Evolutionary conservation across 352 stramenopile species (phyloP).

Genomic region (Pythium biforme): DNA sequence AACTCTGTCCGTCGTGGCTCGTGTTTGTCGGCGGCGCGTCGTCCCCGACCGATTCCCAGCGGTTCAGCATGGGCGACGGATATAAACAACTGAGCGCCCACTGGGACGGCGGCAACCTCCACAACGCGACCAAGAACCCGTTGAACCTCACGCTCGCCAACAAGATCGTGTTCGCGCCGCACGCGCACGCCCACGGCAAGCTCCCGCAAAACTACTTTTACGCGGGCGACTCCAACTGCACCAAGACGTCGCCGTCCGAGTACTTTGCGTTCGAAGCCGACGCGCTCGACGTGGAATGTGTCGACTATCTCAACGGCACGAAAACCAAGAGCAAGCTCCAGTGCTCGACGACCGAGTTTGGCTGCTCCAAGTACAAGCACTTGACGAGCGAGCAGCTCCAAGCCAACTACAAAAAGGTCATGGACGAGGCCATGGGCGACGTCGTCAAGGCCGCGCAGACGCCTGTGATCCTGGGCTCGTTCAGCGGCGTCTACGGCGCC

Average conservation of each 20-base stretch:
- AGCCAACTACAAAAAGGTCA: constrained; percentile 40
- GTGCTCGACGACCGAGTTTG: constrained; percentile 39
- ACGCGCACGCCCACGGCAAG: constrained; percentile 55
- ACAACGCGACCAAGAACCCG: constrained; percentile 51
- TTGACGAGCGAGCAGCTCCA: constrained; percentile 26
- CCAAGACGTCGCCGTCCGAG: constrained; percentile 23
- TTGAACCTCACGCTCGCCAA: constrained; percentile 41
- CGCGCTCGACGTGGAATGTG: constrained; percentile 33
- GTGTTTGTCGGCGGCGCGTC: constrained; percentile 60
- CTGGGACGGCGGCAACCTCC: constrained; percentile 65
- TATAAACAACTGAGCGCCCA: constrained; percentile 41
- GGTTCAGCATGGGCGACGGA: constrained; percentile 40
- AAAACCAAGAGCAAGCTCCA: constrained; percentile 36
- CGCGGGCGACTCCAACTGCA: constrained; percentile 43
- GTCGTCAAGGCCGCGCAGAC: constrained; percentile 31
- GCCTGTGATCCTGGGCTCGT: constrained; percentile 56
- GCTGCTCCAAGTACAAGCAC: constrained; percentile 47
- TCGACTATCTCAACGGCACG: constrained; percentile 42
- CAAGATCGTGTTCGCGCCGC: constrained; percentile 69
- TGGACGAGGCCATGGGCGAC: constrained; percentile 43
- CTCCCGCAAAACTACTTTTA: constrained; percentile 66
- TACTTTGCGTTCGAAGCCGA: constrained; percentile 24
- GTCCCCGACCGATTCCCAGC: constrained; percentile 36
- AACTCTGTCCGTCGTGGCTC: constrained; percentile 60
- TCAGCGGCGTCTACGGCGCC: constrained; percentile 63